phyloP scores from a whole-genome alignment of 2,329 filamentous ascomycete genomes.

The Teratosphaeria pseudoeucalypti region DNA sequence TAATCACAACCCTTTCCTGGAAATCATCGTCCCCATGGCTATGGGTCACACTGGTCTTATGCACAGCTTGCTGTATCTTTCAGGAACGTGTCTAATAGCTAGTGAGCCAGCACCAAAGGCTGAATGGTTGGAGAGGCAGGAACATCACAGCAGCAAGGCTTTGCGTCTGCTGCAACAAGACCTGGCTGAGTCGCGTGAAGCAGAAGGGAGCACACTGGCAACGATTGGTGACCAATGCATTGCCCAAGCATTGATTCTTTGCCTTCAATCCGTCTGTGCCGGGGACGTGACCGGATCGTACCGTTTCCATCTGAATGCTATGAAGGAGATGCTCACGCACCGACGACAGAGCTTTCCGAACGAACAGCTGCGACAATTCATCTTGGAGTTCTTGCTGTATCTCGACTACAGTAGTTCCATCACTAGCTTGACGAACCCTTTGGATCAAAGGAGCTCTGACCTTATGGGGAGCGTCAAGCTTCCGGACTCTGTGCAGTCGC shows the following conservation, averaged over 20 bases:
- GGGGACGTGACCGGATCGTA: slow-evolving; percentile 59
- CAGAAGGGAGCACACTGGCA: slow-evolving; percentile 1
- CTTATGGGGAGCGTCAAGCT: slow-evolving; percentile 44
- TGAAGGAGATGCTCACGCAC: slow-evolving; percentile 57
- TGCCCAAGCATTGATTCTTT: slow-evolving; percentile 49
- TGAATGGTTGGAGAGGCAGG: slow-evolving; percentile 43
- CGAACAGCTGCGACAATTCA: slow-evolving; percentile 60
- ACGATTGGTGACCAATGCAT: slow-evolving; percentile 42
- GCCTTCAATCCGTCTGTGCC: slow-evolving; percentile 51
- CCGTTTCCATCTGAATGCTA: slow-evolving; percentile 62
- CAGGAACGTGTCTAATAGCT: slow-evolving; percentile 61
- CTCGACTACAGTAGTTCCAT: slow-evolving; percentile 54
- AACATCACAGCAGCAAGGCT: slow-evolving; percentile 42
- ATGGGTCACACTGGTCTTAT: slow-evolving; percentile 71
- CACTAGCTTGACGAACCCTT: slow-evolving; percentile 39
- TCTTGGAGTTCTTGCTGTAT: slow-evolving; percentile 73
- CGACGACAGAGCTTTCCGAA: slow-evolving; percentile 38
- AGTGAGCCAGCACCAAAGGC: slow-evolving; percentile 35
- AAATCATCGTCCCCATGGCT: slow-evolving; percentile 72
- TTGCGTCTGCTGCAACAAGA: slow-evolving; percentile 15
- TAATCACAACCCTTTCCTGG: slow-evolving; percentile 73
- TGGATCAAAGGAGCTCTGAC: slow-evolving; percentile 36
- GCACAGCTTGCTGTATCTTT: slow-evolving; percentile 79
- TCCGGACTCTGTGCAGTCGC: slow-evolving; percentile 44
- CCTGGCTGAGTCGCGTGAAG: slow-evolving; percentile 6